Conservation (phyloP, 2,329 filamentous ascomycete genomes). For the Blumeriella jaapii region DNA sequence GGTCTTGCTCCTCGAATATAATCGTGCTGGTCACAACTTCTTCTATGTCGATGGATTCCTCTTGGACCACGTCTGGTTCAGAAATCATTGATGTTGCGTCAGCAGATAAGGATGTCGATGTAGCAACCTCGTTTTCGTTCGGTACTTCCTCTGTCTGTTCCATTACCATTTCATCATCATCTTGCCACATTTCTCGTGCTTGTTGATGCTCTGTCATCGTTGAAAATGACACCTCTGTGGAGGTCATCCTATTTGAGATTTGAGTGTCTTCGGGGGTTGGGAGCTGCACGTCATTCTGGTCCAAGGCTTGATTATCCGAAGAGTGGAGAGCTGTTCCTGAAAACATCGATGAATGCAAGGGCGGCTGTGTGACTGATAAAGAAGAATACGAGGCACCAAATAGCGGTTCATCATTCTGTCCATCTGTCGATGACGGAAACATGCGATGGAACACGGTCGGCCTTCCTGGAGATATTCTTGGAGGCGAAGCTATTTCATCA, state of each 20-base stretch:
- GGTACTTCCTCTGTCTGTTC: not conserved
- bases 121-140: not conserved
- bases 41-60: not conserved
- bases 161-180: not conserved
- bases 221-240: slow-evolving; percentile 11
- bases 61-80: not conserved
- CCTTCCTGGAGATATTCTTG: slow-evolving; percentile 1
- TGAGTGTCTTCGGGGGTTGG: slow-evolving; percentile 23
- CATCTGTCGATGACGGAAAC: no score
- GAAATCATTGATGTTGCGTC: not conserved
- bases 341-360: not conserved
- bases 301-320: not conserved
- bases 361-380: slow-evolving; percentile 3
- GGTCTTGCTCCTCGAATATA: not conserved
- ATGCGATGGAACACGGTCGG: slow-evolving; percentile 6
- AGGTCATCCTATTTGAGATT: slow-evolving; percentile 7
- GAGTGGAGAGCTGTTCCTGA: not conserved
- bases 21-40: not conserved
- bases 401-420: slow-evolving; percentile 14
- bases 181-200: not conserved
- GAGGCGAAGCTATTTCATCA: not conserved
- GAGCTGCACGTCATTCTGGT: slow-evolving; percentile 12
- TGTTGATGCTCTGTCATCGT: not conserved
- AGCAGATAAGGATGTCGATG: not conserved
- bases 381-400: slow-evolving; percentile 5